Base-by-base conservation (phyloP, 805 yeast species). In the Sungouiella blattae region DNA sequence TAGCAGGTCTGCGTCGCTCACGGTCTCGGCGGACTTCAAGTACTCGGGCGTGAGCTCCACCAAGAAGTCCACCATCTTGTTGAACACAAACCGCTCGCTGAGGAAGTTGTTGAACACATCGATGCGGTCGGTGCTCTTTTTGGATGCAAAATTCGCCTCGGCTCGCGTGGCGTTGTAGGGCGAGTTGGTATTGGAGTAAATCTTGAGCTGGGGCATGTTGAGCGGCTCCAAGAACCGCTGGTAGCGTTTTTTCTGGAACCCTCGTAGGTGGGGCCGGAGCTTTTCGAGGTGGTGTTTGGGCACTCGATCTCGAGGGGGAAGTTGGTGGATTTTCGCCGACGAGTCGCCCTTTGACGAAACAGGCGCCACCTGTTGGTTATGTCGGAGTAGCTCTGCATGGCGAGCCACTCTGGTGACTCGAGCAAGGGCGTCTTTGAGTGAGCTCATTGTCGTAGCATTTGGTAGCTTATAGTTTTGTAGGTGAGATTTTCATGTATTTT, bases 181-280 rank as follows among this genome's bases (percentile, higher is more conserved):
- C 12, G 37, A 24, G 4, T 12, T 9, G 11, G 43, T 28, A 15
- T 61, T 53, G 30, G 53, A 57, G 35, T 52, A 58, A 6, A 55
- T 45, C 39, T 62, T 65, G 30, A 67, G 49, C 26, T 58, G 49
- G 4, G 60, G 58, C 37, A 64, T 60, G 5, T 50, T 47, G 22
- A 67, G 50, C 2, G 71, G 70, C 24, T 44, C 41, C 20, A 67
- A 44, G 39, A 65, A 67, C 17, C 62, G 60, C 36, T 56, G 59
- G 39, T 46, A 60, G 21, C 46, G 33, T 27, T 47, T 44, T 14
- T 48, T 41, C 39, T 55, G 60, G 26, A 43, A 46, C 11, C 49
- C 44, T 2, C 32, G 23, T 6, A 48, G 37, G 12, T 41, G 29
- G 2, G 51, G 49, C 13, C 41, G 43, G 17, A 37, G 25, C 26